Conservation (phyloP, 495 filamentous ascomycete species). For the Penicillium fimorum region DNA sequence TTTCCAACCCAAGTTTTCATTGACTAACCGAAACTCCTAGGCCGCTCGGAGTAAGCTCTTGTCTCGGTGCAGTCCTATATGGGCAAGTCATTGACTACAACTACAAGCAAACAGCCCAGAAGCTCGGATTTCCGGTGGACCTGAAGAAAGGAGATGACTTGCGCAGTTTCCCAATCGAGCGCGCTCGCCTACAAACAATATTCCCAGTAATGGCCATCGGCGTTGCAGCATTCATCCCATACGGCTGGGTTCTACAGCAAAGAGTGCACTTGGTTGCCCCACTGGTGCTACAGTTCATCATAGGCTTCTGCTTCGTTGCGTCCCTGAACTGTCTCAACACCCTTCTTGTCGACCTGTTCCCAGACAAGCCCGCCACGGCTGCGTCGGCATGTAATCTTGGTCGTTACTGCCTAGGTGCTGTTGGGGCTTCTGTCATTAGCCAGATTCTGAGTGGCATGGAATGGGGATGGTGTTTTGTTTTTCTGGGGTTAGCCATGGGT, state of each 20-base stretch:
- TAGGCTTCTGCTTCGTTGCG: conserved; percentile 52
- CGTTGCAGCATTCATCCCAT: conserved; percentile 43
- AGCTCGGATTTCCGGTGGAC: conserved; percentile 47
- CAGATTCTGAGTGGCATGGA: conserved; percentile 62
- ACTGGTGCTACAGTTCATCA: conserved; percentile 55
- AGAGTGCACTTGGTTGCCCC: conserved; percentile 48
- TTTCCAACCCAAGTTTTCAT: background rate
- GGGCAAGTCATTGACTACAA: conserved; percentile 58
- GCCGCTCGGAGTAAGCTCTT: conserved; percentile 46
- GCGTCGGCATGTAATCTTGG: conserved; percentile 67
- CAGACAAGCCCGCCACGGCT: conserved; percentile 54
- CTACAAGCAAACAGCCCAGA: conserved; percentile 52
- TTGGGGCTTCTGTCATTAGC: conserved; percentile 55
- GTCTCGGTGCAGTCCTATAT: conserved; percentile 52
- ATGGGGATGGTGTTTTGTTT: conserved; percentile 60
- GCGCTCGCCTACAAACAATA: conserved; percentile 50
- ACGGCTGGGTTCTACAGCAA: conserved; percentile 57
- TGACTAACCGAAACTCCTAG: conserved; percentile 24
- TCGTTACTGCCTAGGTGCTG: conserved; percentile 62
- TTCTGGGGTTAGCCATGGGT: conserved; percentile 36
- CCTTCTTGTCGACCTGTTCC: conserved; percentile 63
- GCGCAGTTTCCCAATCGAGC: conserved; percentile 58
- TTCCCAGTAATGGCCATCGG: conserved; percentile 47
- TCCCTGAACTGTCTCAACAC: conserved; percentile 40
- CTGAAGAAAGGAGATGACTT: conserved; percentile 49